These are phyloP conservation scores for Mimosa pudica DNA, from an alignment of 306 rosid species.

Conservation along the genomic window DNA sequence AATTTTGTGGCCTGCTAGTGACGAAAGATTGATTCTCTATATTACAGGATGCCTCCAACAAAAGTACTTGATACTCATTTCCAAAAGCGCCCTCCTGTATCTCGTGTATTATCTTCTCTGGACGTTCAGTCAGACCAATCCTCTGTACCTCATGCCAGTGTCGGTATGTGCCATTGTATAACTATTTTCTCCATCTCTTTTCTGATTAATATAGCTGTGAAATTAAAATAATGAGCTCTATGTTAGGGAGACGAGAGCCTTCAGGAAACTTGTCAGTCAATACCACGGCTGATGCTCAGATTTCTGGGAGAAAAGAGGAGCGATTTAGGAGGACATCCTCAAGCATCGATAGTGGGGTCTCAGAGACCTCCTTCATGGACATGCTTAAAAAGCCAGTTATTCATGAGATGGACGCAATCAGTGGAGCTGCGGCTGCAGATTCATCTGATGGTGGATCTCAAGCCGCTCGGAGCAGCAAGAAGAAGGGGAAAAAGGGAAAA, in stretches of 20 bases:
- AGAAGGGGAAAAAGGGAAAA: slow-evolving; percentile 79
- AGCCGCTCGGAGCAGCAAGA: slow-evolving; percentile 57
- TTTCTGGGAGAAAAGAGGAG: slow-evolving; percentile 52
- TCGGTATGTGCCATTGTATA: slow-evolving; percentile 44
- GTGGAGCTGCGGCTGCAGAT: slow-evolving; percentile 44
- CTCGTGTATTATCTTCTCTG: slow-evolving; percentile 58
- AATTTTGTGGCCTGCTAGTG: background rate
- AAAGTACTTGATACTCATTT: slow-evolving; percentile 56
- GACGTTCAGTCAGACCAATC: slow-evolving; percentile 59
- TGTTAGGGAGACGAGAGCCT: slow-evolving; percentile 44
- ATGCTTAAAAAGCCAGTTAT: slow-evolving; percentile 64
- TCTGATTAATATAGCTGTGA: background rate
- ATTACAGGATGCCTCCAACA: slow-evolving; percentile 46
- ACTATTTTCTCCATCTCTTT: background rate
- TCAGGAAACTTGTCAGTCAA: slow-evolving; percentile 43
- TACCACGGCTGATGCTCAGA: slow-evolving; percentile 42
- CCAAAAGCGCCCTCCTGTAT: slow-evolving; percentile 51
- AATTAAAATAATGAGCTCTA: slow-evolving; percentile 19
- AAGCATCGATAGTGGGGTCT: slow-evolving; percentile 54
- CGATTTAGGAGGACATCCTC: slow-evolving; percentile 60
- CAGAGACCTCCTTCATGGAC: slow-evolving; percentile 74
- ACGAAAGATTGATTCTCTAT: slow-evolving; percentile 12
- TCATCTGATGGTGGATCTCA: slow-evolving; percentile 52
- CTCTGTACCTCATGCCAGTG: slow-evolving; percentile 46
- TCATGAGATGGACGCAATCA: slow-evolving; percentile 49